Base-by-base conservation (phyloP, 495 filamentous ascomycete genomes). In the Astrothelium subdiscretum region DNA sequence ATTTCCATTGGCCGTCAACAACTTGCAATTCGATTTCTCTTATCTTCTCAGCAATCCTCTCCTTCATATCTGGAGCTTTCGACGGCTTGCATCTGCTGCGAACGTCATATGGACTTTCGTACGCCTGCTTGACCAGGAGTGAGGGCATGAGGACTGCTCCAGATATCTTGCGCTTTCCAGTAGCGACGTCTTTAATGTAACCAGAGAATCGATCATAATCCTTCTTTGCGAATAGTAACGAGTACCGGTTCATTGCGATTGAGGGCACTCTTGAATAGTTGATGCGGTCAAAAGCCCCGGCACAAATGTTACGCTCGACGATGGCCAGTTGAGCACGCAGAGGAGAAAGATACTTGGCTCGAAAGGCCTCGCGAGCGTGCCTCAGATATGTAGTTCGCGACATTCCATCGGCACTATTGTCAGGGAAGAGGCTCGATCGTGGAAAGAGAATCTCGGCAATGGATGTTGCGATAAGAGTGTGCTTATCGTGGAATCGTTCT, bases 391-490 rank as follows among this genome's bases (percentile, higher is more conserved):
- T 42, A 51, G 71, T 69, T 32, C 79, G 73, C 35, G 73, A 61
- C 0, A n/a, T 58, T 0, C 58, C 44, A 32, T 71, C 68, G 8
- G 62, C 31, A 1, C 24, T 20, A n/a, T n/a, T n/a, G 31, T 43
- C 44, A 1, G 68, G 64, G 52, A 63, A 65, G 26, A 69, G 35
- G 1, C 38, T 62, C 10, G 68, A 61, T 1, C 67, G 64, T 0
- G 76, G 73, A 58, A 74, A 76, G 3, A 80, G 62, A 31, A 75
- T 65, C 70, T 81, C 79, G 44, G 79, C 77, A 32, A 81, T 80
- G 26, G 73, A 72, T 54, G 75, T 75, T 24, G 72, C 72, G 57
- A 81, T 68, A 58, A 74, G 74, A 12, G 79, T 80, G 66, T 78
- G 72, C 66, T 76, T 75, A 64, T 81, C 79, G 65, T 80, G 78